phyloP scores from a whole-genome alignment of 2,329 filamentous ascomycete species.

The Neurospora sp. region DNA sequence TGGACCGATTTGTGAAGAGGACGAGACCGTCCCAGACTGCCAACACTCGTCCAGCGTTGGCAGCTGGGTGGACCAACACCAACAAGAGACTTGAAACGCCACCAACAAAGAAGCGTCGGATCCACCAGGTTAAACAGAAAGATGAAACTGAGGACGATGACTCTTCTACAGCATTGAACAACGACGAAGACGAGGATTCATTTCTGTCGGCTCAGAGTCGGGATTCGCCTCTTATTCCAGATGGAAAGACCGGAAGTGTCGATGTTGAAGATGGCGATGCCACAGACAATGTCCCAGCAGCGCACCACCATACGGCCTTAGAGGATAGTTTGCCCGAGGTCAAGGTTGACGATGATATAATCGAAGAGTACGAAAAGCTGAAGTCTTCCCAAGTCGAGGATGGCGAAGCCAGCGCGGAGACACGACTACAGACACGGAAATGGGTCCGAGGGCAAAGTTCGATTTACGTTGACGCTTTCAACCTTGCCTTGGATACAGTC shows the following conservation, averaged over 20 bases:
- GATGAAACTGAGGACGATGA: conserved; percentile 24
- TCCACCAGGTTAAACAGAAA: conserved; percentile 19
- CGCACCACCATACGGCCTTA: conserved; percentile 46
- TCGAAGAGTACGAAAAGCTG: conserved; percentile 69
- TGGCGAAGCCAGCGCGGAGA: conserved; percentile 33
- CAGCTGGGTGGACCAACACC: conserved; percentile 11
- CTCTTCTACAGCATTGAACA: neutral
- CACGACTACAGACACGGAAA: conserved; percentile 38
- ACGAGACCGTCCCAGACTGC: conserved; percentile 5
- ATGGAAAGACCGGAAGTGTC: neutral
- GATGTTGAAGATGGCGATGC: conserved; percentile 10
- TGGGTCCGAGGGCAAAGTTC: conserved; percentile 77
- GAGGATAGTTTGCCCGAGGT: conserved; percentile 63
- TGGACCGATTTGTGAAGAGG: conserved; percentile 22
- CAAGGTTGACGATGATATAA: conserved; percentile 58
- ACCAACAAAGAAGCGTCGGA: conserved; percentile 27
- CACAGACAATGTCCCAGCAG: neutral
- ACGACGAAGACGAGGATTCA: neutral
- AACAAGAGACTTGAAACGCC: conserved; percentile 15
- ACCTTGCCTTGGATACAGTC: conserved; percentile 81
- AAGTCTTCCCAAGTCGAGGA: conserved; percentile 42
- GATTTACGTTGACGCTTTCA: conserved; percentile 96
- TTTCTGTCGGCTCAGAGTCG: neutral
- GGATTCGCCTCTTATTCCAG: neutral
- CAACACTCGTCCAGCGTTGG: conserved; percentile 9